Percentiles rank a stretch among this genome's conserved stretches.
Evolutionary conservation across 2,329 filamentous ascomycete species (phyloP).

Genomic region (Pseudogymnoascus sp.): DNA sequence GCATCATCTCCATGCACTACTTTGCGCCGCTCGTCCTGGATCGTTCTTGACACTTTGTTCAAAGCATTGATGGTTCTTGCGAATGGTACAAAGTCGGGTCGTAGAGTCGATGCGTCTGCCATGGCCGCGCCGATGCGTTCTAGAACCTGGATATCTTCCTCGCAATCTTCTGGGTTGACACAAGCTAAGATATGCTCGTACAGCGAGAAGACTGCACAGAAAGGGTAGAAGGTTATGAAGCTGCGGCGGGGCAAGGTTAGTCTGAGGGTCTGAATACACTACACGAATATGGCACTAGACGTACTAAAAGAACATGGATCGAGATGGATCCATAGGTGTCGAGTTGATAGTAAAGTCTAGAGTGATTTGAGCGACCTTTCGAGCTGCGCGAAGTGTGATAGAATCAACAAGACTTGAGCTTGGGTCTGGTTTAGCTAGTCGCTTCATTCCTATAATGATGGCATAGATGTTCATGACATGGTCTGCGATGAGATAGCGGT

Average conservation of each 20-base stretch:
- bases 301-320: not conserved
- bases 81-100: slow-evolving; percentile 4
- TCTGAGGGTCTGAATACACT: not conserved
- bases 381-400: slow-evolving; percentile 5
- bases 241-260: not conserved
- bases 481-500: not conserved
- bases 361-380: not conserved
- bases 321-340: not conserved
- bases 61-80: slow-evolving; percentile 2
- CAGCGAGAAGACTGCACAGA: slow-evolving; percentile 2
- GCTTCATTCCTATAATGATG: not conserved
- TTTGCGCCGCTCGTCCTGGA: slow-evolving; percentile 1
- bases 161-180: not conserved
- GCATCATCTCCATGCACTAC: not conserved
- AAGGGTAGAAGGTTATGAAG: slow-evolving; percentile 4
- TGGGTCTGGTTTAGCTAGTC: not conserved
- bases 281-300: not conserved
- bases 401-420: not conserved
- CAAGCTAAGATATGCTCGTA: not conserved
- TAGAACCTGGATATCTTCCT: not conserved
- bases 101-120: slow-evolving; percentile 1
- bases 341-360: not conserved
- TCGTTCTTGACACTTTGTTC: not conserved
- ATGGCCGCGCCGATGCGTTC: not conserved
- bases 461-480: slow-evolving; percentile 4